Evolutionary conservation across 768 basidiomycete species (phyloP), one percentile per base, ranked within the genome.

Genomic region (Podaxis pistillaris): DNA sequence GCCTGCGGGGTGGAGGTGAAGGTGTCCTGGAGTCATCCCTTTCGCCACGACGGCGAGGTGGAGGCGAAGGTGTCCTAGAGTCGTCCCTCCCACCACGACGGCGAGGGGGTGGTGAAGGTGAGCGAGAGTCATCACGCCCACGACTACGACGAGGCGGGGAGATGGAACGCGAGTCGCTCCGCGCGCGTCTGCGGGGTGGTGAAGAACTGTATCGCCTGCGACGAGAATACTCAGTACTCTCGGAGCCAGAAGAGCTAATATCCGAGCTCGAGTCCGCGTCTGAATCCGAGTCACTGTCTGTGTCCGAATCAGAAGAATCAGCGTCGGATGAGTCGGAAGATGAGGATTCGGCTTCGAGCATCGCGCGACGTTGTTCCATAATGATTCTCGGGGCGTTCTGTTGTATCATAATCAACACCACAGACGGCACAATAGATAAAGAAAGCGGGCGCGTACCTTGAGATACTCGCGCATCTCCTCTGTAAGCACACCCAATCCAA

Each of bases 401-500:
- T 2, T 47, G 50, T n/a, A 37, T n/a, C 19, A 63, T 41, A 8
- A 60, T 22, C 62, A 62, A 13, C 4, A 15, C 22, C 33, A 33
- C 33, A 33, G 8, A 2, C 33, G 8, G 2, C 9, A 38, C 11
- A 56, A 50, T 24, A 53, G 41, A 40, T 11, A 46, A 41, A 17
- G n/a, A 28, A n/a, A 36, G 50, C 13, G 22, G 49, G 68, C 64
- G 78, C 84, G 50, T 67, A 91, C 93, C 81, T 96, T 94, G 64
- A 99, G 78, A 71, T 94, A 96, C 71, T 96, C 95, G 72, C 97
- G 83, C 97, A 98, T 98, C 33, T 91, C 91, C 74, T 98, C 96
- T 1, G 97, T 99, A 64, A 98, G 73, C 24, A 83, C 82, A 60
- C 97, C 97, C 63, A 98, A 71, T 0, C 94, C 94, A 67, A 99